phyloP scores from a whole-genome alignment of 2,329 filamentous ascomycete genomes.

The Penicillium rolfsii region DNA sequence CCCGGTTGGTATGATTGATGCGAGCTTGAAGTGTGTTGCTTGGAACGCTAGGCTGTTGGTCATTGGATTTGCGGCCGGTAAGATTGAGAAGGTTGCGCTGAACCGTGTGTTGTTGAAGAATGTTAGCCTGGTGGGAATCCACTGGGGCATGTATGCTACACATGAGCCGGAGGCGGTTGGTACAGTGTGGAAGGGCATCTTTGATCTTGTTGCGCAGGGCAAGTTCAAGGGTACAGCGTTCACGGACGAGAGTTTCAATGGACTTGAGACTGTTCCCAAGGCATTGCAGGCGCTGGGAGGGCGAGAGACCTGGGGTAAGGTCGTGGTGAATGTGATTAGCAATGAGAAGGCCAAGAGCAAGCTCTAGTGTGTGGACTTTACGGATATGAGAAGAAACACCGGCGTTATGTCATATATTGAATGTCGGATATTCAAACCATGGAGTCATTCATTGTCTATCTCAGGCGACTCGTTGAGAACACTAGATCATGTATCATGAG shows the following conservation, averaged over 20 bases:
- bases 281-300: slow-evolving; percentile 77
- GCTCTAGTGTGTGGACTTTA: slow-evolving; percentile 29
- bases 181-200: slow-evolving; percentile 80
- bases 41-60: slow-evolving; percentile 91
- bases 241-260: slow-evolving; percentile 78
- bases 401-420: neutral
- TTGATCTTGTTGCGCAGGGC: slow-evolving; percentile 72
- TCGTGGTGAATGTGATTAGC: slow-evolving; percentile 83
- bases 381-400: neutral
- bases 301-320: slow-evolving; percentile 92
- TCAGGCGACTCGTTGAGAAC: neutral
- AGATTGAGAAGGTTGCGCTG: slow-evolving; percentile 88
- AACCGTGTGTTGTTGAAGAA: slow-evolving; percentile 95
- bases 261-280: slow-evolving; percentile 75
- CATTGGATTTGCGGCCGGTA: slow-evolving; percentile 83
- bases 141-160: slow-evolving; percentile 84
- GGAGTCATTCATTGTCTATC: neutral
- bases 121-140: slow-evolving; percentile 82
- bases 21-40: slow-evolving; percentile 84
- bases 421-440: neutral
- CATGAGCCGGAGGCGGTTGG: slow-evolving; percentile 72
- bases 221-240: slow-evolving; percentile 84
- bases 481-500: neutral
- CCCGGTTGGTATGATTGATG: slow-evolving; percentile 86
- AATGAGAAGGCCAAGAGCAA: slow-evolving; percentile 61